A percentile compares a stretch with the other conserved stretches of the same genome.
These are phyloP conservation scores for Carallia pectinifolia DNA, from an alignment of 345 rosid species.

Conservation along the genomic window DNA sequence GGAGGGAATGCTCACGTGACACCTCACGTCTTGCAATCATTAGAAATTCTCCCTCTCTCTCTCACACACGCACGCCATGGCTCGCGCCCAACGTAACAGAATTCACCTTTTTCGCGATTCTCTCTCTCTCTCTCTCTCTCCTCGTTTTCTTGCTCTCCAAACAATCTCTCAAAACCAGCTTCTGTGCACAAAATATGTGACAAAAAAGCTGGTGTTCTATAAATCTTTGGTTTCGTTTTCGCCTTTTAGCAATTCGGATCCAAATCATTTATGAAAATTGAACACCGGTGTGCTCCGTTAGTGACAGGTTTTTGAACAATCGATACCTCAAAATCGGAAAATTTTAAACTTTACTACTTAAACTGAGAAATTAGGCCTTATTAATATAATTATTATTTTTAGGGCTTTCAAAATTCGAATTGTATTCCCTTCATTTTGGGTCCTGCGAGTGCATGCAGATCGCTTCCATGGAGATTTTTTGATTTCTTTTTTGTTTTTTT, in stretches of 20 bases:
- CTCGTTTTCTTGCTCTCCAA: background rate
- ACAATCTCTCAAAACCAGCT: background rate
- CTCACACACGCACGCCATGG: background rate
- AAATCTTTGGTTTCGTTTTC: background rate
- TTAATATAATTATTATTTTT: background rate
- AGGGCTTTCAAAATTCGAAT: background rate
- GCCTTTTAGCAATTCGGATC: too few species aligned
- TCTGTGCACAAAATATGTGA: background rate
- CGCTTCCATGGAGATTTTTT: too few species aligned
- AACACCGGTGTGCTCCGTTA: too few species aligned
- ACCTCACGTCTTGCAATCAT: background rate
- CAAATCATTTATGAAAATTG: background rate
- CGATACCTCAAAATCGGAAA: background rate
- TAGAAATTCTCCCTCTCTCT: background rate
- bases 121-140: background rate
- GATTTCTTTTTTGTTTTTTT: too few species aligned
- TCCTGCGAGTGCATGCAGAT: too few species aligned
- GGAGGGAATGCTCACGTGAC: too few species aligned
- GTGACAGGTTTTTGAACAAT: background rate
- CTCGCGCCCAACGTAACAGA: background rate
- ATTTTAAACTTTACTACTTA: background rate
- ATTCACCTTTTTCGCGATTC: background rate
- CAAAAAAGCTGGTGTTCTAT: background rate
- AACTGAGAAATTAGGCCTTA: background rate
- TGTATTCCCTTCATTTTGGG: too few species aligned